These are phyloP conservation scores for Hanseniaspora hatyaiensis DNA, from an alignment of 805 yeast species.

Conservation along the genomic window DNA sequence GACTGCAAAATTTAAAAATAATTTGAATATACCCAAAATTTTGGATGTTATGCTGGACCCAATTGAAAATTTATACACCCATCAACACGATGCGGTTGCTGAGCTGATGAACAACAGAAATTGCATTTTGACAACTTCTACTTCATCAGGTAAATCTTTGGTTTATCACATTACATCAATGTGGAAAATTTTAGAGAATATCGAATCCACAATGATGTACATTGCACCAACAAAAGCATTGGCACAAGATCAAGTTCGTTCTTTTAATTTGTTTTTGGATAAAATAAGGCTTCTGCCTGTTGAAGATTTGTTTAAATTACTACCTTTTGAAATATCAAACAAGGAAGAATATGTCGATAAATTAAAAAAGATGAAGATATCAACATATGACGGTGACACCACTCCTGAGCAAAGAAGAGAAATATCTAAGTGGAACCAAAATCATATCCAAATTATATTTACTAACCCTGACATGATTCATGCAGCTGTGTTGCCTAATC, in stretches of 20 bases:
- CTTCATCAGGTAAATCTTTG: slow-evolving; percentile 91
- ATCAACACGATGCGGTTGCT: slow-evolving; percentile 65
- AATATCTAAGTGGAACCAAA: slow-evolving; percentile 37
- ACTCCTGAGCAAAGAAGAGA: slow-evolving; percentile 40
- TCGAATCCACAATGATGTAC: slow-evolving; percentile 55
- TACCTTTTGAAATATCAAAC: background rate
- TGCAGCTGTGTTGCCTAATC: slow-evolving; percentile 68
- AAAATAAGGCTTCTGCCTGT: slow-evolving; percentile 23
- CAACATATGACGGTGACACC: slow-evolving; percentile 92
- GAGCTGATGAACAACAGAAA: slow-evolving; percentile 49
- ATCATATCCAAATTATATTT: slow-evolving; percentile 60
- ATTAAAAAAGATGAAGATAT: slow-evolving; percentile 40
- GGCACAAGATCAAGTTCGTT: slow-evolving; percentile 90
- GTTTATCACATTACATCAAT: slow-evolving; percentile 83
- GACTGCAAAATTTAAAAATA: slow-evolving; percentile 2
- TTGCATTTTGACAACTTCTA: slow-evolving; percentile 84
- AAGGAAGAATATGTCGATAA: background rate
- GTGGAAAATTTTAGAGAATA: slow-evolving; percentile 32
- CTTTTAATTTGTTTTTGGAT: slow-evolving; percentile 48
- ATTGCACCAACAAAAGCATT: slow-evolving; percentile 94
- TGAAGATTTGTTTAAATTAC: slow-evolving; percentile 17
- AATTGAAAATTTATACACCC: slow-evolving; percentile 48
- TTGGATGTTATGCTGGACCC: slow-evolving; percentile 9
- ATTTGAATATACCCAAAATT: slow-evolving; percentile 6
- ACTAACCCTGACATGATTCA: slow-evolving; percentile 95